Evolutionary conservation across 2,329 filamentous ascomycete species (phyloP).

Genomic region (Phialocephala sp.): DNA sequence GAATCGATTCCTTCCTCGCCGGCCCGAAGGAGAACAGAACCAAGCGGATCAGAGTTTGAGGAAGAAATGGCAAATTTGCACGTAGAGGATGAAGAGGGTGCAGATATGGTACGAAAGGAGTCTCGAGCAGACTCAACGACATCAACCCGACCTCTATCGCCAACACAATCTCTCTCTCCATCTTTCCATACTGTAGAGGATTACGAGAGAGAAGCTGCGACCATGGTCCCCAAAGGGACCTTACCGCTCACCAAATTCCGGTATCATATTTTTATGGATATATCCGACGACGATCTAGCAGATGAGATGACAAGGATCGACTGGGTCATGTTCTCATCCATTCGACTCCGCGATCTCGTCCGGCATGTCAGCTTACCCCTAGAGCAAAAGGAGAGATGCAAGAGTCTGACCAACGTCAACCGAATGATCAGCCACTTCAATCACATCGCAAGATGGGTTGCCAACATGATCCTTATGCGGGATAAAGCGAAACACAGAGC

Average conservation of each 20-base stretch:
- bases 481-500: conserved; percentile 97
- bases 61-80: conserved; percentile 30
- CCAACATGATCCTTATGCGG: conserved; percentile 83
- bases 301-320: conserved; percentile 94
- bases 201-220: conserved; percentile 78
- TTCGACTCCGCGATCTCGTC: conserved; percentile 89
- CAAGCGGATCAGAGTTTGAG: conserved; percentile 29
- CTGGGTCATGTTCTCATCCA: conserved; percentile 97
- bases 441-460: conserved; percentile 81
- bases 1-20: conserved; percentile 36
- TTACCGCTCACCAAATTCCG: conserved; percentile 80
- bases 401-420: conserved; percentile 83
- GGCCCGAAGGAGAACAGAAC: conserved; percentile 25
- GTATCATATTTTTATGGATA: conserved; percentile 90
- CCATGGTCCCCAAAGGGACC: conserved; percentile 71
- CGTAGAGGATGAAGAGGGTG: conserved; percentile 31
- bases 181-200: conserved; percentile 72
- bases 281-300: conserved; percentile 82
- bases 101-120: conserved; percentile 36
- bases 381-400: conserved; percentile 75
- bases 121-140: conserved; percentile 34
- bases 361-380: conserved; percentile 82
- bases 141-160: conserved; percentile 34
- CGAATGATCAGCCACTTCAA: conserved; percentile 95
- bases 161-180: conserved; percentile 33